These are phyloP conservation scores for Tripidium arundinaceum DNA, from an alignment of 202 grass and related monocot genomes.

Conservation along the genomic window DNA sequence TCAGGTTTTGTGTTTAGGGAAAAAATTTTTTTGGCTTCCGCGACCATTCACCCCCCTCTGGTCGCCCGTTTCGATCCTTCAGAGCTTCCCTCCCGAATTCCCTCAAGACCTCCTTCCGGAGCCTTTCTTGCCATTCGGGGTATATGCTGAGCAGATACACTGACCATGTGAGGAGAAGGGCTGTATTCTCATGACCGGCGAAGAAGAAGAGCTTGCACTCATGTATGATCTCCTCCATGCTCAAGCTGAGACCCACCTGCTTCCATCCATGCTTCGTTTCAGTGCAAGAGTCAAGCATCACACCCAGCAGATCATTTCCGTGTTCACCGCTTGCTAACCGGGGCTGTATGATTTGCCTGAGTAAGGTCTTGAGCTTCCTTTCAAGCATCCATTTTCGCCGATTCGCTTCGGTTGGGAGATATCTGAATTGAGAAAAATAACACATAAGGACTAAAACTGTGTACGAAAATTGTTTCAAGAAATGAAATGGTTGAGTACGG, in stretches of 20 bases:
- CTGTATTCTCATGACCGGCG: constrained; percentile 40
- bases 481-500: not conserved
- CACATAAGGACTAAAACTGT: not conserved
- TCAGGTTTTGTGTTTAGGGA: no score
- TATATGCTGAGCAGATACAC: constrained; percentile 41
- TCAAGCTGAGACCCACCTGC: constrained; percentile 8
- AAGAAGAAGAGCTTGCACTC: constrained; percentile 66
- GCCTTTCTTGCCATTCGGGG: constrained; percentile 48
- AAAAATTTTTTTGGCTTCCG: no score
- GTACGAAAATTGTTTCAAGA: not conserved
- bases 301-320: constrained; percentile 48
- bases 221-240: constrained; percentile 56
- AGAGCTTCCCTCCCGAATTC: constrained; percentile 22
- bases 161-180: constrained; percentile 37
- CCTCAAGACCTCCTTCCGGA: constrained; percentile 38
- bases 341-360: constrained; percentile 33
- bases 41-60: no score
- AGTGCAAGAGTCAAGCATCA: constrained; percentile 46
- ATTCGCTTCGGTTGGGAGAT: constrained; percentile 42
- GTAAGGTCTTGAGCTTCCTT: constrained; percentile 21
- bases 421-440: constrained; percentile 21
- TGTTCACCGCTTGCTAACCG: not conserved
- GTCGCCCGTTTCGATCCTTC: no score
- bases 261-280: not conserved
- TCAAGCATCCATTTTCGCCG: constrained; percentile 32